Base-by-base conservation (phyloP, 306 rosid species). In the Medicago arabica region DNA sequence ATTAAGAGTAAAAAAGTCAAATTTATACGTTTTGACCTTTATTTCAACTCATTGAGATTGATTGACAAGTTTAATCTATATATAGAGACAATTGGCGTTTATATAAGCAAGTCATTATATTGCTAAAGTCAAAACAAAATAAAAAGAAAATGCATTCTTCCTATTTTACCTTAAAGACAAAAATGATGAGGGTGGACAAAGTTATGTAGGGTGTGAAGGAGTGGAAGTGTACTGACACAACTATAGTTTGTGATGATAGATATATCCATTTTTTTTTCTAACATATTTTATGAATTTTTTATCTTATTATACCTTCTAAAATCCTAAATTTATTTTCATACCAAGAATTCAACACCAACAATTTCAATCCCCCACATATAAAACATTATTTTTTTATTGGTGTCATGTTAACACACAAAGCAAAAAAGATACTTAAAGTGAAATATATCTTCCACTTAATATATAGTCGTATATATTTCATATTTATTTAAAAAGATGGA, bases 51-150 rank as follows among this genome's bases (percentile, higher is more conserved):
- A 36, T 70, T 78, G 23, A 58, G 40, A 38, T 38, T 55, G 10
- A 28, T 40, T 31, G 43, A 11, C 40, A 55, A 67, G 58, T 28
- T 67, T 16, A 9, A 54, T 53, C 23, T n/a, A 53, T 23, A n/a
- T 23, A 10, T 2, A 1, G 4, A 28, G 40, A 39, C 57, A 66
- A 67, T 71, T 58, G 66, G 80, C 10, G 7, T 9, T 54, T 16
- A 6, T 17, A 54, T 17, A 54, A 54, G 28, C 11, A 17, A 1
- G 23, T 17, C 13, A 1, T 17, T 54, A 17, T 54, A 54, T 54
- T 54, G 25, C 17, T 11, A 41, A 25, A 78, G 71, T 75, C 14
- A 40, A 63, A 51, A 50, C 49, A 54, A 47, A 67, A 53, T n/a
- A 66, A 0, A 0, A 58, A 21, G 1, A 21, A 21, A 21, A 21